phyloP scores from a whole-genome alignment of 1,284 basidiomycete genomes.

The Anthracocystis setariae region DNA sequence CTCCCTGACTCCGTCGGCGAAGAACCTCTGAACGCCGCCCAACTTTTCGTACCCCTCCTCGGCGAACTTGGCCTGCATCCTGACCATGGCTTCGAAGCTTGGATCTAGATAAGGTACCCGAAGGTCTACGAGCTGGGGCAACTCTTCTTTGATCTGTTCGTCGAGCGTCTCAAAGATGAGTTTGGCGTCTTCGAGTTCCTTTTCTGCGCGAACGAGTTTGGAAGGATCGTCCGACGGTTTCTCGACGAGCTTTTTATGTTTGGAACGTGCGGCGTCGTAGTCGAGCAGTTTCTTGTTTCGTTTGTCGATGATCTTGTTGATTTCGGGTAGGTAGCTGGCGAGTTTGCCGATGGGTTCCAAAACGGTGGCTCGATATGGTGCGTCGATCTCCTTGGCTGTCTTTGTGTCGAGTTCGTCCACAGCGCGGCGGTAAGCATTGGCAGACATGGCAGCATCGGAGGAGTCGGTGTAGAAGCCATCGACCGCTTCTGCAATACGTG shows the following conservation, averaged over 20 bases:
- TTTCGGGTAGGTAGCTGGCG: constrained; percentile 90
- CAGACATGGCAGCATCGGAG: constrained; percentile 86
- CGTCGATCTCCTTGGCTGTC: constrained; percentile 86
- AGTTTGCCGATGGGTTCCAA: constrained; percentile 93
- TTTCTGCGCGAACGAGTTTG: constrained; percentile 90
- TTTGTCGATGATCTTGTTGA: constrained; percentile 93
- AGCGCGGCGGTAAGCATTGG: constrained; percentile 92
- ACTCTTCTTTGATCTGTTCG: constrained; percentile 86
- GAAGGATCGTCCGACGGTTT: constrained; percentile 93
- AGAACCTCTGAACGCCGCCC: constrained; percentile 89
- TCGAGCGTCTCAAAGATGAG: constrained; percentile 94
- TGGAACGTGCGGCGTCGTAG: constrained; percentile 88
- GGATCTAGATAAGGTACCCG: constrained; percentile 98
- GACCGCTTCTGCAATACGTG: constrained; percentile 92
- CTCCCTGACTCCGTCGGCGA: constrained; percentile 63
- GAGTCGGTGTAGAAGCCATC: constrained; percentile 84
- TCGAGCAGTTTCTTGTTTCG: constrained; percentile 97
- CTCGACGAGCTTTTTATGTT: constrained; percentile 80
- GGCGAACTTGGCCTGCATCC: constrained; percentile 95
- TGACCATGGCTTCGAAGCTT: constrained; percentile 94
- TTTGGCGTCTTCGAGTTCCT: constrained; percentile 91
- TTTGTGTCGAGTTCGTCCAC: constrained; percentile 92
- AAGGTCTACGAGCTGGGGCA: constrained; percentile 91
- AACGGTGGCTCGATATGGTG: constrained; percentile 90
- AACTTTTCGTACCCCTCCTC: constrained; percentile 98